These are phyloP conservation scores for Talaromyces proteolyticus DNA, from an alignment of 495 filamentous ascomycete species.

Conservation along the genomic window DNA sequence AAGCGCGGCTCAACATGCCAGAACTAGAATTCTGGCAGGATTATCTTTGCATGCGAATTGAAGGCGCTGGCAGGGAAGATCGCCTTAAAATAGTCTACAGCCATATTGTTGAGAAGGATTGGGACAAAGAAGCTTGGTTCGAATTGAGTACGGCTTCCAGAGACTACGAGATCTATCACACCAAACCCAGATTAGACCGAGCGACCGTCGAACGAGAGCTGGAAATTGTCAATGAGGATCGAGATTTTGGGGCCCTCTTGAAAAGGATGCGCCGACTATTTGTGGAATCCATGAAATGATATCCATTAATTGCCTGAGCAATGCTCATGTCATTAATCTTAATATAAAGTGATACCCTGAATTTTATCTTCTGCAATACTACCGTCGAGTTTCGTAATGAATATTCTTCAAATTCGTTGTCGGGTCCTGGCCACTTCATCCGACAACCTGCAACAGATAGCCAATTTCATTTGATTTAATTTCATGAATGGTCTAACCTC, in stretches of 20 bases:
- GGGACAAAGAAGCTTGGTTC: constrained; percentile 89
- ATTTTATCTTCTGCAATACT: too few relatives aligned
- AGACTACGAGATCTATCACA: constrained; percentile 78
- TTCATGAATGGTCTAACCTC: constrained; percentile 38
- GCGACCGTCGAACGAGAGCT: constrained; percentile 66
- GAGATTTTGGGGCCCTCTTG: constrained; percentile 73
- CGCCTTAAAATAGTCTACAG: constrained; percentile 86
- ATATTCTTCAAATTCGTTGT: too few relatives aligned
- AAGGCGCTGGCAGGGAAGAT: constrained; percentile 80
- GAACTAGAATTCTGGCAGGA: constrained; percentile 95
- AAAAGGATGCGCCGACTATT: constrained; percentile 94
- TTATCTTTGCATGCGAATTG: constrained; percentile 80
- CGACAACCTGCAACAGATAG: too few relatives aligned
- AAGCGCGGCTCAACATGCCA: constrained; percentile 78
- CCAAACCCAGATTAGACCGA: constrained; percentile 71
- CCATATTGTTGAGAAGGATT: constrained; percentile 76
- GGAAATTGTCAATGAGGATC: constrained; percentile 70
- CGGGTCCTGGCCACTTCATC: too few relatives aligned
- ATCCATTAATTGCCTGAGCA: neutral
- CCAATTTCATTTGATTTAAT: neutral
- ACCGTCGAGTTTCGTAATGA: too few relatives aligned
- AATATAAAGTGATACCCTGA: too few relatives aligned
- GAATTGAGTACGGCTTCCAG: constrained; percentile 73
- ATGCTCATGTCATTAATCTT: neutral
- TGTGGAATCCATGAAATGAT: constrained; percentile 48